Evolutionary conservation across 371 early-diverging fungal species (phyloP).

Genomic region (Mucor plumbeus): DNA sequence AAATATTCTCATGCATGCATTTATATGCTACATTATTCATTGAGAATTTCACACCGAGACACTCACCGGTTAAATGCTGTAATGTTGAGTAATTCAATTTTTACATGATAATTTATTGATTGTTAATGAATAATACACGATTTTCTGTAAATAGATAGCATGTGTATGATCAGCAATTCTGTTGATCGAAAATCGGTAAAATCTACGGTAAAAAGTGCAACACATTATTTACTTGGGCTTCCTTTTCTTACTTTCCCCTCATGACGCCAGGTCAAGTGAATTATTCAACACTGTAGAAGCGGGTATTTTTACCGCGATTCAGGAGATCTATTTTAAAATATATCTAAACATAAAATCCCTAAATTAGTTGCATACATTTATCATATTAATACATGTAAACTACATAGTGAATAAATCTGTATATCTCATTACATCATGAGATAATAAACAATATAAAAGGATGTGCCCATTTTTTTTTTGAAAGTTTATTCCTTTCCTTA

Average conservation of each 20-base stretch:
- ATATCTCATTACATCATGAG: constrained; percentile 8
- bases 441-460: not conserved
- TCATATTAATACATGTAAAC: not conserved
- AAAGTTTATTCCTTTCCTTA: not conserved
- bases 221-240: not conserved
- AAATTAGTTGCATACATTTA: not conserved
- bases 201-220: not conserved
- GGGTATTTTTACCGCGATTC: constrained; percentile 16
- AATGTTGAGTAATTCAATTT: not conserved
- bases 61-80: not conserved
- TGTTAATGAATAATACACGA: no score
- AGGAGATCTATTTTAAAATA: not conserved
- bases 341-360: not conserved
- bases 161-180: not conserved
- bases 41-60: no score
- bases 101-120: no score
- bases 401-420: not conserved
- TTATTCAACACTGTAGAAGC: not conserved
- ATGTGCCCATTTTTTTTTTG: not conserved
- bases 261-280: constrained; percentile 1
- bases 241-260: not conserved
- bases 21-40: no score
- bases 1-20: no score
- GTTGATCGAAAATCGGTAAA: not conserved
- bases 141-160: constrained; percentile 1